phyloP scores from a whole-genome alignment of 495 filamentous ascomycete genomes.

The Podospora comata region DNA sequence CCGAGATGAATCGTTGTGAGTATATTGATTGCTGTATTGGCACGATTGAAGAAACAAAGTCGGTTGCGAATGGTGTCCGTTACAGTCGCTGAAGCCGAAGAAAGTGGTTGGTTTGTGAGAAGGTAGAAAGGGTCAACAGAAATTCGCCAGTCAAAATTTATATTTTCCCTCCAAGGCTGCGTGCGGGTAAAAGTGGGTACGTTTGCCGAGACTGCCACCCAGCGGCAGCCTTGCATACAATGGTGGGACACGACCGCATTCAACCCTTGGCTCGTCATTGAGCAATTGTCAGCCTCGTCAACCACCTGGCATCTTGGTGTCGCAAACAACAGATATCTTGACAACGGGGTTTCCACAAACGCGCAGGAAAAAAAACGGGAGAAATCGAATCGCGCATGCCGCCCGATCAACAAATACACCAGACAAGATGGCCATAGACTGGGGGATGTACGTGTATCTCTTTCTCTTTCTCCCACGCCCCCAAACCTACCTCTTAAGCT shows the following conservation, averaged over 20 bases:
- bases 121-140: not conserved
- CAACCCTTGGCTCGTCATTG: not conserved
- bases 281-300: conserved; percentile 18
- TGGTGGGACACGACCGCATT: conserved; percentile 3
- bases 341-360: not conserved
- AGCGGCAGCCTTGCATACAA: conserved; percentile 9
- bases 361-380: not conserved
- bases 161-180: conserved; percentile 20
- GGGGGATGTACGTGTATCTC: conserved; percentile 46
- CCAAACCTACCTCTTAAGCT: not conserved
- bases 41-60: not conserved
- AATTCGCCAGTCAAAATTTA: conserved; percentile 20
- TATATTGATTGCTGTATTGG: conserved; percentile 10
- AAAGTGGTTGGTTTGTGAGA: not conserved
- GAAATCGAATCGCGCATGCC: not conserved
- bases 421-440: conserved; percentile 41
- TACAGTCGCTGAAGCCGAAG: not conserved
- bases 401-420: not conserved
- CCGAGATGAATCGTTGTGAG: not conserved
- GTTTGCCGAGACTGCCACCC: not conserved
- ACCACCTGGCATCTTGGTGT: conserved; percentile 24
- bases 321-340: not conserved
- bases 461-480: not conserved
- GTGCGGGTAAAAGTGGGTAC: not conserved
- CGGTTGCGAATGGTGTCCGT: not conserved